A percentile compares a stretch with the other conserved stretches of the same genome.
Evolutionary conservation across 108 stramenopile species (phyloP).

Genomic region (Cylindrotheca closterium): DNA sequence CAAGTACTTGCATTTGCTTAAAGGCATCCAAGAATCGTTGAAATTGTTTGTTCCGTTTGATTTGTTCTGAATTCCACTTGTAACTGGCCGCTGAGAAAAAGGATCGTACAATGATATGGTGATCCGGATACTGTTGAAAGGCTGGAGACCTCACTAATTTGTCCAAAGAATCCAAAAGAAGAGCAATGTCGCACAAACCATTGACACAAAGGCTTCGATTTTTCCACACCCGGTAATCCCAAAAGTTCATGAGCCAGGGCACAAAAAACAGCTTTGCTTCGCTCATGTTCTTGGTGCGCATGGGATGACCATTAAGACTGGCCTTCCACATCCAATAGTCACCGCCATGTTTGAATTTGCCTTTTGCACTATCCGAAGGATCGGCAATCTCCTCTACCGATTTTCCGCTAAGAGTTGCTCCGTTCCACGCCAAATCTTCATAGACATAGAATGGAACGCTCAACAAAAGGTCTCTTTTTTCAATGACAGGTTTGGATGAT

Average conservation of each 20-base stretch:
- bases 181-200: conserved; percentile 6
- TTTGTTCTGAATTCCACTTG: too few relatives aligned
- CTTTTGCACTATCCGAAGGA: not conserved
- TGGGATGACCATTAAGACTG: conserved; percentile 16
- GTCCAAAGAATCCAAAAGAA: too few relatives aligned
- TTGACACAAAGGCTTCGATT: conserved; percentile 6
- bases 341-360: conserved; percentile 11
- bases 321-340: conserved; percentile 27
- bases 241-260: conserved; percentile 19
- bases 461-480: not conserved
- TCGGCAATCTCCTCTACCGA: not conserved
- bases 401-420: conserved; percentile 5
- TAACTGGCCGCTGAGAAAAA: too few relatives aligned
- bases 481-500: too few relatives aligned
- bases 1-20: too few relatives aligned
- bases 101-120: too few relatives aligned
- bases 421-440: conserved; percentile 7
- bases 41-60: too few relatives aligned
- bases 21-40: too few relatives aligned
- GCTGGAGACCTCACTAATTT: too few relatives aligned
- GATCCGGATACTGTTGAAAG: too few relatives aligned
- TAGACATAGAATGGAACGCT: conserved; percentile 18
- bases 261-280: conserved; percentile 29
- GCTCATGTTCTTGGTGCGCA: conserved; percentile 21
- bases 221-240: conserved; percentile 10